Evolutionary conservation across 495 filamentous ascomycete species (phyloP), one percentile per base, ranked within the genome.

Genomic region (Xylaria sp.): DNA sequence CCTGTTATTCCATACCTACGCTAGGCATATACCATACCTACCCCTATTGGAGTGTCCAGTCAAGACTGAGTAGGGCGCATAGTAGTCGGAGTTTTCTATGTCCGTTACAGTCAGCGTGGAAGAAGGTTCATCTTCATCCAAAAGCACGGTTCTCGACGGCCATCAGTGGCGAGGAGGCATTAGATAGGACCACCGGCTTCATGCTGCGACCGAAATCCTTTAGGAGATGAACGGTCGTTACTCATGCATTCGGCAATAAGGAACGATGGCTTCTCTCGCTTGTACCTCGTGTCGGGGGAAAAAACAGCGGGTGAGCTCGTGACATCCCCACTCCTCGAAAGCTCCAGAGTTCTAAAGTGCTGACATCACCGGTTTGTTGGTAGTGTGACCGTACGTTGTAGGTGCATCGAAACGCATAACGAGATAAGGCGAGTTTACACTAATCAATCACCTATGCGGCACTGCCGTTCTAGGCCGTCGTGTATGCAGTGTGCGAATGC

Each of bases 241-340:
- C 15, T 46, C 46, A 5, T 50, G 46, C 46, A 21, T 21, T n/a
- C 17, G 5, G 0, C 17, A 5, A 50, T n/a, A 50, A 26, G n/a
- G 3, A 61, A 61, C 35, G 1, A 61, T 61, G 58, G 35, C 58
- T 41, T 43, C 58, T 8, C 58, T 61, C 17, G 58, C 35, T 40
- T 61, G 35, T 41, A 43, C n/a, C 58, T 61, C 58, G 58, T 61
- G 58, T 24, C 58, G 58, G 19, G 58, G 19, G 24, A 41, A 43
- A n/a, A 61, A 61, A 61, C 35, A 61, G 58, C 58, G 58, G 35
- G 58, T 61, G n/a, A 43, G 58, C 57, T 61, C 5, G 55, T 59
- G 37, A 35, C 26, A 41, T 43, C 58, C 58, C 15, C 33, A 43
- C n/a, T 12, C 37, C 4, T 43, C 43, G 17, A 31, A 21, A 9